phyloP scores from a whole-genome alignment of 164 flowering plant genomes.

The Cinnamomum chago region DNA sequence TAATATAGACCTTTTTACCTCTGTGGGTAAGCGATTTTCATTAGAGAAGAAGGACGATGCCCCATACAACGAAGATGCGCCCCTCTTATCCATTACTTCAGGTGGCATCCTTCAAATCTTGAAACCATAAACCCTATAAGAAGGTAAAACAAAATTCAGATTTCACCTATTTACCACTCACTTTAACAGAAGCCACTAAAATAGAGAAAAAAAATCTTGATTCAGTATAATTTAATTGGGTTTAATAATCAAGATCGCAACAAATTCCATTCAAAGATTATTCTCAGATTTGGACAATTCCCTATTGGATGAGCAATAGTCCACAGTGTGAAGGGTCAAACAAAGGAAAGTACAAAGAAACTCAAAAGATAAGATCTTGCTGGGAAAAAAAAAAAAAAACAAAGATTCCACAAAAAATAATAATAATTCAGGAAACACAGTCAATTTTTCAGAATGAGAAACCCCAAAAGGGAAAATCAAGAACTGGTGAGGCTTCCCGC shows the following conservation, averaged over 20 bases:
- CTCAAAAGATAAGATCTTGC: neutral
- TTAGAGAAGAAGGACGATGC: conserved; percentile 38
- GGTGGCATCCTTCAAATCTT: conserved; percentile 36
- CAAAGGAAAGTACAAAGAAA: neutral
- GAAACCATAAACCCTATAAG: conserved; percentile 11
- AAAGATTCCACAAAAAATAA: neutral
- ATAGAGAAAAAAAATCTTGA: neutral
- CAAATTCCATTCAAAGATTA: neutral
- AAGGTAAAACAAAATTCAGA: neutral
- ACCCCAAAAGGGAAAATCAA: neutral
- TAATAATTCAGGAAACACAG: neutral
- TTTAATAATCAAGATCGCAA: neutral
- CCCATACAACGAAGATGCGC: conserved; percentile 20
- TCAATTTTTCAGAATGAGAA: neutral
- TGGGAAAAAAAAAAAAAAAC: too few species aligned
- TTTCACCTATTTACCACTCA: neutral
- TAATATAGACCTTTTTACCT: conserved; percentile 27
- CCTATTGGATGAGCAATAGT: too few species aligned
- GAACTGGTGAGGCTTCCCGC: neutral
- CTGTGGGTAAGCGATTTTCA: conserved; percentile 35
- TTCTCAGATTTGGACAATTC: neutral
- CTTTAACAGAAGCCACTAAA: neutral
- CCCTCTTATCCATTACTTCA: conserved; percentile 40
- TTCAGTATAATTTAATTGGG: conserved; percentile 1
- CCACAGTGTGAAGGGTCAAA: neutral